phyloP scores from a whole-genome alignment of 2,329 filamentous ascomycete species.

The Ascocoryne sarcoides region DNA sequence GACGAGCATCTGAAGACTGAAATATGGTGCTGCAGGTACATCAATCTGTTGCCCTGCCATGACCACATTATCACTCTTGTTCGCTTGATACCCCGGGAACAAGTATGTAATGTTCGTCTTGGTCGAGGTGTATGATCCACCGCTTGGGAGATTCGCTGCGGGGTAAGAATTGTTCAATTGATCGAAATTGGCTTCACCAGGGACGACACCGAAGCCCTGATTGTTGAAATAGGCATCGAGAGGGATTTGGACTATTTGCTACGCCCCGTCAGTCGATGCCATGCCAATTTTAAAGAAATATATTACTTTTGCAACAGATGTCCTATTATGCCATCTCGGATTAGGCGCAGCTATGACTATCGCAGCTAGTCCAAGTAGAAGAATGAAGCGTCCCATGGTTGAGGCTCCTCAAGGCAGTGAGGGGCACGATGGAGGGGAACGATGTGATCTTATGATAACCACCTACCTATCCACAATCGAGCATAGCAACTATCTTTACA shows the following conservation, averaged over 20 bases:
- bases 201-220: slow-evolving; percentile 36
- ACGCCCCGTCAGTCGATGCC: neutral
- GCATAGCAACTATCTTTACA: too few species aligned
- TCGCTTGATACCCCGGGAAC: slow-evolving; percentile 35
- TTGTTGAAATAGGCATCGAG: slow-evolving; percentile 37
- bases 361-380: too few species aligned
- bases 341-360: slow-evolving; percentile 8
- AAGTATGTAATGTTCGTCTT: slow-evolving; percentile 34
- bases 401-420: too few species aligned
- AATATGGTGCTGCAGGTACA: slow-evolving; percentile 30
- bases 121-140: slow-evolving; percentile 31
- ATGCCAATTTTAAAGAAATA: neutral
- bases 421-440: too few species aligned
- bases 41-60: slow-evolving; percentile 33
- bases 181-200: slow-evolving; percentile 40
- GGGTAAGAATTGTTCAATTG: slow-evolving; percentile 35
- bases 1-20: slow-evolving; percentile 36
- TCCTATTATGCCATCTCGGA: slow-evolving; percentile 6
- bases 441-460: too few species aligned
- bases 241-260: slow-evolving; percentile 18
- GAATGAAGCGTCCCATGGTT: too few species aligned
- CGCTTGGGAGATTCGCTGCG: slow-evolving; percentile 23
- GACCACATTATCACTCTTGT: slow-evolving; percentile 35
- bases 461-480: too few species aligned
- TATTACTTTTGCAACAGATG: slow-evolving; percentile 5